Conservation (phyloP, 2,329 filamentous ascomycete species). For the Ophiostoma novo-ulmi region DNA sequence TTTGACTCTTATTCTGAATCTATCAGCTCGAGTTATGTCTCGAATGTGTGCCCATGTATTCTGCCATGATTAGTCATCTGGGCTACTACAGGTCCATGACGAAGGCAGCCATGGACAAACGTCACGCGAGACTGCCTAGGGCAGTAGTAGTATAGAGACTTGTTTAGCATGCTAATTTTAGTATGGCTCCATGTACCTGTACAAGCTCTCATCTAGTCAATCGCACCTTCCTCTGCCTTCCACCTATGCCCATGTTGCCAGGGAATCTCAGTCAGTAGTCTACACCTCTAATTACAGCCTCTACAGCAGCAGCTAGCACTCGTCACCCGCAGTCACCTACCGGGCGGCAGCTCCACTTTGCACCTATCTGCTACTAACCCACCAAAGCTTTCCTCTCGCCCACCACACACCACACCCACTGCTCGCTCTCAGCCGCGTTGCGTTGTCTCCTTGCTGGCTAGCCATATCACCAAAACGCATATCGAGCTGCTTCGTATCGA, state of each 20-base stretch:
- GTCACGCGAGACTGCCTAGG: slow-evolving; percentile 24
- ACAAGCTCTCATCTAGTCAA: not conserved
- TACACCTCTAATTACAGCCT: slow-evolving; percentile 7
- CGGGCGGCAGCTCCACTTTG: not conserved
- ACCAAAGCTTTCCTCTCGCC: slow-evolving; percentile 20
- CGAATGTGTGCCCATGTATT: not conserved
- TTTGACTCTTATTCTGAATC: not conserved
- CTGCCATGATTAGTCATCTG: slow-evolving; percentile 17
- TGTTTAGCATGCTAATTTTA: not conserved
- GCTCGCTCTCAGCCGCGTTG: slow-evolving; percentile 23
- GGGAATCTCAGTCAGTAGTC: not conserved
- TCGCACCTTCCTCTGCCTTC: slow-evolving; percentile 4
- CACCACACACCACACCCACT: slow-evolving; percentile 12
- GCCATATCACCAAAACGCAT: slow-evolving; percentile 18
- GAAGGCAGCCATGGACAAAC: slow-evolving; percentile 29
- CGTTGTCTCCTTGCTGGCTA: slow-evolving; percentile 20
- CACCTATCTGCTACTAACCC: slow-evolving; percentile 8
- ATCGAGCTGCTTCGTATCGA: not conserved
- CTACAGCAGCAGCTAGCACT: not conserved
- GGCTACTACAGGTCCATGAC: not conserved
- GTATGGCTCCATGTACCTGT: not conserved
- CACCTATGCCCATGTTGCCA: no score
- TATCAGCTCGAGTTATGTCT: not conserved
- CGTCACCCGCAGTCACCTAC: slow-evolving; percentile 17
- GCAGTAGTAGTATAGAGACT: slow-evolving; percentile 4